Base-by-base conservation (phyloP, 2,329 filamentous ascomycete species). In the Penicillium sp. region DNA sequence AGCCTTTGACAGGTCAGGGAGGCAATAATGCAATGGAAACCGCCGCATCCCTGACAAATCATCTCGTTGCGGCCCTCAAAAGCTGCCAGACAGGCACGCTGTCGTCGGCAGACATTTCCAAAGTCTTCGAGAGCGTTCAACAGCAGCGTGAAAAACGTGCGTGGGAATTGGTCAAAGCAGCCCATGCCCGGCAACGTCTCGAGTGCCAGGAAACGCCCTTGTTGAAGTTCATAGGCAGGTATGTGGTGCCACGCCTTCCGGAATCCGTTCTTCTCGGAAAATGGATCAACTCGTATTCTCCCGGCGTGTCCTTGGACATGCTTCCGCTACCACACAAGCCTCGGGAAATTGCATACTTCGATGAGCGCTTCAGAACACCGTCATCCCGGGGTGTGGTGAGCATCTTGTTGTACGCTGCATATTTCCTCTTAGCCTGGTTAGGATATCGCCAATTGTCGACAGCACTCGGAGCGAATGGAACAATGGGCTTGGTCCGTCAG, bases 11-110 rank as follows among this genome's bases (percentile, higher is more conserved):
- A 15, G 63, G 61, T 13, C 61, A 63, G 51, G 63, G 63, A 10
- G 63, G 61, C n/a, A 65, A 65, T 21, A 54, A 53, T 25, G 61
- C 59, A n/a, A 58, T 65, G 10, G 63, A 65, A 46, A 63, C 63
- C 23, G 55, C 63, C 2, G 63, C 63, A 11, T 50, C 61, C n/a
- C 47, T 65, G 15, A 53, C 48, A 3, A 65, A 65, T 33, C 46
- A 65, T 43, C 53, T 65, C 9, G 38, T 57, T 15, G 19, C 55
- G 4, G 49, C 57, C 4, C 34, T 60, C 10, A 31, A 50, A 19
- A 16, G 11, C n/a, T 48, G 8, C 29, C 15, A 29, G 7, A 51
- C 44, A 4, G 29, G 25, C 10, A 41, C 45, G 2, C 41, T 61
- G 5, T 55, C 56, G 8, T 45, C 43, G 13, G 40, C 29, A 13